phyloP scores from a whole-genome alignment of 805 yeast genomes.

The Babjeviella inositovora region DNA sequence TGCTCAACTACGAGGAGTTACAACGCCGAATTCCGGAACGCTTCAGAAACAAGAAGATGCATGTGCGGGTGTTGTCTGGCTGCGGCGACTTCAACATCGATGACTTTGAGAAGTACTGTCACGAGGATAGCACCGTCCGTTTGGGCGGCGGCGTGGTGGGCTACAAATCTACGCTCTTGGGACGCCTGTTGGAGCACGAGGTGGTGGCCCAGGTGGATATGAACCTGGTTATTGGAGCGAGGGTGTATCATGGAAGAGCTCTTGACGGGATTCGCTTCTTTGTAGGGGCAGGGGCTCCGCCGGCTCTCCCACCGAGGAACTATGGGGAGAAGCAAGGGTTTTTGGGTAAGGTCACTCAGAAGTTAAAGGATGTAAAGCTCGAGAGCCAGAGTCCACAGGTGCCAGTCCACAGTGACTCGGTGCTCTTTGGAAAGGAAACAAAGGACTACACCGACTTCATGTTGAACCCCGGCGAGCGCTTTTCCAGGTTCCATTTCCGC shows the following conservation, averaged over 20 bases:
- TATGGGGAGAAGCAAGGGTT: neutral
- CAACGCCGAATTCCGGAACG: slow-evolving; percentile 15
- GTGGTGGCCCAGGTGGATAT: slow-evolving; percentile 16
- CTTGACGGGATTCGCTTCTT: slow-evolving; percentile 66
- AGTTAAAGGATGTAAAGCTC: neutral
- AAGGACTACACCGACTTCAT: slow-evolving; percentile 35
- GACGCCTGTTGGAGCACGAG: slow-evolving; percentile 6
- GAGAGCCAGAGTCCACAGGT: neutral
- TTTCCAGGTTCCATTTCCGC: slow-evolving; percentile 47
- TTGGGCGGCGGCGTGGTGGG: slow-evolving; percentile 3
- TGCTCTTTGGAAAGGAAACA: slow-evolving; percentile 35
- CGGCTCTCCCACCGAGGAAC: slow-evolving; percentile 1
- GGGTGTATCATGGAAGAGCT: slow-evolving; percentile 62
- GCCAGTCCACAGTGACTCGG: slow-evolving; percentile 3
- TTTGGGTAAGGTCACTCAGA: neutral
- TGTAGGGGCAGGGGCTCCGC: slow-evolving; percentile 8
- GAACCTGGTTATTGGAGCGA: slow-evolving; percentile 25
- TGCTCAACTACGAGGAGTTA: slow-evolving; percentile 30
- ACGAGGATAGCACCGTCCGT: slow-evolving; percentile 5
- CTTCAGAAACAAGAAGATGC: slow-evolving; percentile 18
- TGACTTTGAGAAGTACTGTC: slow-evolving; percentile 21
- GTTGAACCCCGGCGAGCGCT: slow-evolving; percentile 38
- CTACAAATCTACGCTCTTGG: slow-evolving; percentile 6
- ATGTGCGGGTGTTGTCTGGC: slow-evolving; percentile 36
- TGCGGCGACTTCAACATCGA: slow-evolving; percentile 39